Evolutionary conservation across 495 filamentous ascomycete genomes (phyloP), one percentile per base, ranked within the genome.

Genomic region (Penicillium silybi): DNA sequence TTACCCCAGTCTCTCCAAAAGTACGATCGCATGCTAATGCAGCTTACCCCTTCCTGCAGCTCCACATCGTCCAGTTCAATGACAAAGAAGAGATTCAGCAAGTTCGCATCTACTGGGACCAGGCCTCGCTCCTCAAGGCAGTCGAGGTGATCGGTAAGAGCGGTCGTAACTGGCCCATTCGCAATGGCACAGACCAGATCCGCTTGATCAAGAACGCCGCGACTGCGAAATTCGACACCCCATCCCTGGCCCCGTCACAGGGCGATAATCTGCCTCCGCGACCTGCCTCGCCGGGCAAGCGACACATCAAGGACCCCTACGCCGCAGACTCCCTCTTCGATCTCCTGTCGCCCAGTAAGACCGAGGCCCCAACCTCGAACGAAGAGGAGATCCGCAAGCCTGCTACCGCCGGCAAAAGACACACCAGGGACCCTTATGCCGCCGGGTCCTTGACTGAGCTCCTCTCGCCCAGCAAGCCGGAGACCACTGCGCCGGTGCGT

Each of bases 21-120:
- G 39, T 10, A 32, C 23, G 7, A 16, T 50, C 32, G 63, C 77
- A 39, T 78, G 67, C 54, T 57, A 48, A 48, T 48, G 44, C 43
- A 25, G 41, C 3, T n/a, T n/a, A n/a, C n/a, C n/a, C n/a, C n/a
- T 44, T n/a, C 23, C 44, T 41, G 41, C 64, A 97, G 91, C 78
- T 90, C 57, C 93, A 98, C 74, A 83, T 97, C 46, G 93, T 97
- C 57, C 80, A 81, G 37, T 97, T 96, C 73, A 81, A 95, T 62
- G 55, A 69, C 37, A 62, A 86, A 37, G 79, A 84, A 54, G 86
- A 89, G 66, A 96, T 98, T 67, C 70, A 79, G 55, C 87, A 89
- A 61, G 85, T 96, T 57, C 86, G 91, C 47, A 82, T 92, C 52
- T 87, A 86, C 67, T 98, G 93, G 93, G 93, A 98, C 65, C 95